These are phyloP conservation scores for Gossypium schwendimanii DNA, from an alignment of 441 rosid species.

Conservation along the genomic window DNA sequence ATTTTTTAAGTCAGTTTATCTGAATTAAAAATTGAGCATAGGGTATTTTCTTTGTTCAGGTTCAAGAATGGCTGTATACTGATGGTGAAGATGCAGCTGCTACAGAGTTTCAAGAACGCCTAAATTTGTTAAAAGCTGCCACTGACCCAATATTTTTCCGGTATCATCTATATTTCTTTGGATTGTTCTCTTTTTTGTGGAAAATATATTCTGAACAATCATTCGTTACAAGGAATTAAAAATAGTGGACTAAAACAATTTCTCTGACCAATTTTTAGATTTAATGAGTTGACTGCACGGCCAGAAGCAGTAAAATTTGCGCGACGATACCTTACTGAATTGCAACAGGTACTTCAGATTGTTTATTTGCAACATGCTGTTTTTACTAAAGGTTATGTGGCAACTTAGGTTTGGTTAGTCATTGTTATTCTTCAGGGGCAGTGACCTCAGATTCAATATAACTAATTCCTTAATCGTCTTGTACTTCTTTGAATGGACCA, in stretches of 20 bases:
- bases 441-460: neutral
- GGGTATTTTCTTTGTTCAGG: constrained; percentile 36
- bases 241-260: neutral
- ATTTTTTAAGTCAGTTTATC: neutral
- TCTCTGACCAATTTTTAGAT: constrained; percentile 30
- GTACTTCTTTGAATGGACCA: neutral
- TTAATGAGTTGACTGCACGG: constrained; percentile 71
- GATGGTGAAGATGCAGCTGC: constrained; percentile 95
- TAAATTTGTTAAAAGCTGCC: constrained; percentile 61
- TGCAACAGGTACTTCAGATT: constrained; percentile 22
- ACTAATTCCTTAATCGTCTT: neutral
- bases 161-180: constrained; percentile 26
- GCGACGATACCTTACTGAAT: constrained; percentile 46
- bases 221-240: neutral
- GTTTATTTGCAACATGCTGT: neutral
- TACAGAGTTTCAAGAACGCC: constrained; percentile 54
- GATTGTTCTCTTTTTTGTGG: neutral
- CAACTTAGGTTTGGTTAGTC: neutral
- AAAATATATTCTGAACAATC: neutral
- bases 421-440: neutral
- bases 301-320: constrained; percentile 66
- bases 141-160: constrained; percentile 82
- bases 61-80: constrained; percentile 93
- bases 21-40: neutral
- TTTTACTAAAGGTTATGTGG: neutral